Percentiles rank a stretch among this genome's conserved stretches.
These are phyloP conservation scores for Balamuthia mandrillaris DNA, from an alignment of 208 protist species.

Conservation along the genomic window DNA sequence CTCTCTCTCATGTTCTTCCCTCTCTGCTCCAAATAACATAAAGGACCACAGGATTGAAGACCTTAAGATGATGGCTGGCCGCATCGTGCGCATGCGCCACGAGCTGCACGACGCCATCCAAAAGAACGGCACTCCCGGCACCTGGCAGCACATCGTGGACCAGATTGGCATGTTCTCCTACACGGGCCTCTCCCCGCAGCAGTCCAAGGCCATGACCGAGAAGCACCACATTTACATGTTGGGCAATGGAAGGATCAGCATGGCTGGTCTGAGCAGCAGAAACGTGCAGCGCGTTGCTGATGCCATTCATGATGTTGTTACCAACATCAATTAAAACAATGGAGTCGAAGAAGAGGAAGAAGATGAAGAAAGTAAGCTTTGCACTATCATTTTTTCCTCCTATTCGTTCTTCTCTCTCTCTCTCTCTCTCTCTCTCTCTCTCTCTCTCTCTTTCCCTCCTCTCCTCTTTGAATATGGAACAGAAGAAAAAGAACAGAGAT, in stretches of 20 bases:
- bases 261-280: slow-evolving; percentile 76
- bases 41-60: slow-evolving; percentile 53
- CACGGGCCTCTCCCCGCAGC: slow-evolving; percentile 77
- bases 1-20: background rate
- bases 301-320: slow-evolving; percentile 72
- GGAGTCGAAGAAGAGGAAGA: no score
- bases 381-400: no score
- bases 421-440: no score
- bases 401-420: no score
- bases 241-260: slow-evolving; percentile 74
- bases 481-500: no score
- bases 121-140: slow-evolving; percentile 74
- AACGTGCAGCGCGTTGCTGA: slow-evolving; percentile 75
- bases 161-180: slow-evolving; percentile 99
- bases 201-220: slow-evolving; percentile 46
- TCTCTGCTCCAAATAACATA: background rate
- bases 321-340: slow-evolving; percentile 11
- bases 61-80: slow-evolving; percentile 68
- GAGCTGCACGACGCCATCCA: slow-evolving; percentile 71
- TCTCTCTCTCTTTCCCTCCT: no score
- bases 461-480: no score
- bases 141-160: slow-evolving; percentile 89
- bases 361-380: no score
- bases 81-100: slow-evolving; percentile 67
- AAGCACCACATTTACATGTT: slow-evolving; percentile 81